Evolutionary conservation across 352 stramenopile genomes (phyloP).

Genomic region (Phytophthora constricta): DNA sequence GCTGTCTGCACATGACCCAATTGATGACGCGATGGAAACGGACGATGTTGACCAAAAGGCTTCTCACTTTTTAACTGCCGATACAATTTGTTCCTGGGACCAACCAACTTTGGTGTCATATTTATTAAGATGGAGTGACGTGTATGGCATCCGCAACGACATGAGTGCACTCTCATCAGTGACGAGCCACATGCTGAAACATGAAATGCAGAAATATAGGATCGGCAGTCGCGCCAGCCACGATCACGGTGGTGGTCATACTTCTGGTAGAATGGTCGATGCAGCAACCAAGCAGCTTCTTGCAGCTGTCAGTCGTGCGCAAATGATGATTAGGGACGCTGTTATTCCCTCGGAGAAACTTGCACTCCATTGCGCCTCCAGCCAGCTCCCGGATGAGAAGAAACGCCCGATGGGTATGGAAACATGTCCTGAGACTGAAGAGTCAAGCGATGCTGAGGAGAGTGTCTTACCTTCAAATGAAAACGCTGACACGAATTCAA

Average conservation of each 20-base stretch:
- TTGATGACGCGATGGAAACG: conserved; percentile 17
- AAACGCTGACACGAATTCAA: no score
- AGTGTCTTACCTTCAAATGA: neutral
- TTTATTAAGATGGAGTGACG: conserved; percentile 56
- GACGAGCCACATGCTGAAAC: conserved; percentile 44
- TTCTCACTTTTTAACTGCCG: conserved; percentile 18
- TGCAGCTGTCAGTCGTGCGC: conserved; percentile 27
- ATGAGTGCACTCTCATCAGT: conserved; percentile 44
- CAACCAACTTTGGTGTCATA: conserved; percentile 31
- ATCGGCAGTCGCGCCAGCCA: neutral
- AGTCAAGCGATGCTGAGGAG: conserved; percentile 1
- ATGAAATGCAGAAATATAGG: conserved; percentile 32
- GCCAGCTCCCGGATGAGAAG: conserved; percentile 39
- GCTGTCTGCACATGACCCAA: conserved; percentile 17
- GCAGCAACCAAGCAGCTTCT: conserved; percentile 32
- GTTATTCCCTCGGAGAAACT: conserved; percentile 42
- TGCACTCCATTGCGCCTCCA: conserved; percentile 50
- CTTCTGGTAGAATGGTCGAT: conserved; percentile 12
- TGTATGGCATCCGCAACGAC: conserved; percentile 46
- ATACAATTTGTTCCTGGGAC: conserved; percentile 47
- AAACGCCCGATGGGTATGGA: conserved; percentile 13
- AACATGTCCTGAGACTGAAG: neutral
- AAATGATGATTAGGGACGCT: conserved; percentile 45
- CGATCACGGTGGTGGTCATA: neutral
- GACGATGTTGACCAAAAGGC: neutral